Percentiles rank a stretch among this genome's conserved stretches.
Evolutionary conservation across 768 basidiomycete species (phyloP).

Genomic region (Mycena amicta): DNA sequence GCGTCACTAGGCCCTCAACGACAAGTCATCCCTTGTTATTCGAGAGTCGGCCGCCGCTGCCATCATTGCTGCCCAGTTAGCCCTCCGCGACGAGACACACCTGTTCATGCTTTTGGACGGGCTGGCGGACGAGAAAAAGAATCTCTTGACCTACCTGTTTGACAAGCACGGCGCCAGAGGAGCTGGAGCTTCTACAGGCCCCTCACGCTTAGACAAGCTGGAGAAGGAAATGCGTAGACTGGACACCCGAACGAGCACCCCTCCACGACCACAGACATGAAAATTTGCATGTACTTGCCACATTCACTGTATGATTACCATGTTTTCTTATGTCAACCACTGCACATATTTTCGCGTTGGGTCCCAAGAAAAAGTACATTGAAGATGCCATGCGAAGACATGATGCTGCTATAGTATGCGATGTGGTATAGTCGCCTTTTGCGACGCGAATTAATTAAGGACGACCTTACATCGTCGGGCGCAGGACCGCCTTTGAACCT

Average conservation of each 20-base stretch:
- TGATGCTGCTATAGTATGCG: conserved; percentile 17
- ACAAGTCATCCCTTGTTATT: conserved; percentile 71
- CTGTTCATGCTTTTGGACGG: conserved; percentile 81
- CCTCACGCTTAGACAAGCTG: conserved; percentile 65
- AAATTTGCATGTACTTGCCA: neutral
- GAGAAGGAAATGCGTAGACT: conserved; percentile 81
- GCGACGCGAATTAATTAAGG: conserved; percentile 17
- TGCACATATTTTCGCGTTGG: conserved; percentile 2
- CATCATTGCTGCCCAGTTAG: conserved; percentile 83
- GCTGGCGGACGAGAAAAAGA: conserved; percentile 88
- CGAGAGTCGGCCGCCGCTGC: conserved; percentile 82
- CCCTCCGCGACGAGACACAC: conserved; percentile 81
- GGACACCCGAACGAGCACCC: conserved; percentile 78
- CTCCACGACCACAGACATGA: conserved; percentile 41
- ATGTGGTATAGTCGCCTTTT: conserved; percentile 19
- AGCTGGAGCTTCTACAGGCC: conserved; percentile 34
- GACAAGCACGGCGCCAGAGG: conserved; percentile 83
- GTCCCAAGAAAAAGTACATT: neutral
- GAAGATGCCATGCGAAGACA: conserved; percentile 5
- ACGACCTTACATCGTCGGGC: conserved; percentile 25
- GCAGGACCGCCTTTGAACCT: conserved; percentile 27
- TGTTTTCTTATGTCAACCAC: neutral
- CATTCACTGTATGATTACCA: conserved; percentile 4
- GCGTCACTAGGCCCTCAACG: conserved; percentile 62
- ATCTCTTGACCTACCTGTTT: conserved; percentile 84